Base-by-base conservation (phyloP, 306 rosid species). In the Inga oerstediana region DNA sequence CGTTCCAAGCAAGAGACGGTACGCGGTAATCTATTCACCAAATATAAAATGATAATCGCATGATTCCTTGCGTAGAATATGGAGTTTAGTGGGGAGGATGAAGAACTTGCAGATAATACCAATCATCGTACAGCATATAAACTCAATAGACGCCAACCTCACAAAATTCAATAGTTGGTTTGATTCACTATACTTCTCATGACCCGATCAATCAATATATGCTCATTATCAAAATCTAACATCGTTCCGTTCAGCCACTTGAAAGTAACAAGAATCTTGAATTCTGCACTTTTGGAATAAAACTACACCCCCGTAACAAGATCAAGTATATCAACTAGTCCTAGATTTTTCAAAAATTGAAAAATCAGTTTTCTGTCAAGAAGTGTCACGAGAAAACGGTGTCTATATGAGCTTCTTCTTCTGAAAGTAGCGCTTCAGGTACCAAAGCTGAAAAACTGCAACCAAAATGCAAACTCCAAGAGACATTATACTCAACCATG, bases 351-450 rank as follows among this genome's bases (percentile, higher is more conserved):
- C 48, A 69, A 71, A 78, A 76, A 72, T 59, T 19, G 58, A 75
- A 70, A 82, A 37, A 76, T 52, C 54, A 58, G 66, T 58, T 43
- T 79, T 85, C 66, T 59, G 75, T 61, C 67, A n/a, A 64, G 77
- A 39, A 79, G 68, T 32, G 56, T 56, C 68, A 66, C 2, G 3
- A 72, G 15, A 76, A 48, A 78, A 69, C 70, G 79, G 43, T 58
- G 49, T 82, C 84, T 90, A 92, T 84, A 92, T 92, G 85, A 92
- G 93, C 88, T 92, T 92, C 91, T 92, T 92, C 89, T 88, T 92
- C 73, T 51, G 79, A 64, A 89, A 89, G 82, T 37, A 91, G 51
- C 81, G 84, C 79, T 84, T 89, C 88, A 89, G 66, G 79, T 82
- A 27, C 85, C 46, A 82, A 62, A 88, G 37, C 64, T 89, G 93